Base-by-base conservation (phyloP, 2,329 filamentous ascomycete species). In the Chrysoporthe puriensis region DNA sequence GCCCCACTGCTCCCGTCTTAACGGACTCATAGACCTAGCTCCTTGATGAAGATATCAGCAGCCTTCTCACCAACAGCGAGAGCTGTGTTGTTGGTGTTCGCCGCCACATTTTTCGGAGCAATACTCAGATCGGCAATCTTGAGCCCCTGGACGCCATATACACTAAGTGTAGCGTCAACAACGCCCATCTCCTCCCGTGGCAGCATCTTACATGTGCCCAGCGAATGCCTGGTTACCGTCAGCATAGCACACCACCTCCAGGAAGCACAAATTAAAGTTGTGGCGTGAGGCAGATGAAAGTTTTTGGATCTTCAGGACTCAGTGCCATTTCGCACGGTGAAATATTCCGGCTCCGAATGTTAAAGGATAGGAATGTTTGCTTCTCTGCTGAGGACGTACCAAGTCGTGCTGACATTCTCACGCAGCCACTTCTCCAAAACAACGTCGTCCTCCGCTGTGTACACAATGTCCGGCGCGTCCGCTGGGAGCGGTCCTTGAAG, bases 391-490 rank as follows among this genome's bases (percentile, higher is more conserved):
- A 40, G 9, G 36, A 50, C 7, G 6, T 14, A 50, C 46, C 46
- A 84, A 0, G 79, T 78, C 4, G 80, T 82, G 0, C 69, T 72
- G 2, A 82, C 70, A 9, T 78, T 78, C 44, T 76, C 71, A 0
- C 82, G 76, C 32, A 83, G 44, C 71, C 73, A 81, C 16, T 81
- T 72, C 71, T 83, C 80, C 26, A 88, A 80, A 0, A 79, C 78
- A n/a, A 78, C 76, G 66, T 86, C 80, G 52, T 85, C 85, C 26
- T 84, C 82, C 1, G 76, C 72, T 8, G 79, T 77, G 71, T 87
- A 87, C 66, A 79, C 75, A 58, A 88, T 79, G 68, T 84, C 77
- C 2, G 26, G 34, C n/a, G n/a, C 13, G 40, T 36, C 48, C 42
- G 46, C 5, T 34, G 34, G 32, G 16, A 66, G 48, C 26, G 72